phyloP scores from a whole-genome alignment of 306 rosid genomes.

The Alnus glutinosa region DNA sequence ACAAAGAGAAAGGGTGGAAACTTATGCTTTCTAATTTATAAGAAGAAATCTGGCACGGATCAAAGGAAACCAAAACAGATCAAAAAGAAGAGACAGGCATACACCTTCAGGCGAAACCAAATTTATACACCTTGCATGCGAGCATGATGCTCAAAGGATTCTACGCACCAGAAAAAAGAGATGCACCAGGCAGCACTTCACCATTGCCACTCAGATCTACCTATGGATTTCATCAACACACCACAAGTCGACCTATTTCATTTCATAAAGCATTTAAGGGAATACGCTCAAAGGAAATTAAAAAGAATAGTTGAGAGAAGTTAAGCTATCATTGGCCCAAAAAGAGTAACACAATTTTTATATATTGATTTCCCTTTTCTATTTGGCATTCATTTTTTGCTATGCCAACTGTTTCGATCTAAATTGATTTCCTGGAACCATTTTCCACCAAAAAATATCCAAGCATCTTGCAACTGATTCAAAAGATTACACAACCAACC shows the following conservation, averaged over 20 bases:
- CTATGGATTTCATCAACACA: neutral
- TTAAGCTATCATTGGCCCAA: neutral
- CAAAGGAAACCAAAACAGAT: neutral
- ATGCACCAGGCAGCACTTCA: neutral
- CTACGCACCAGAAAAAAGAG: neutral
- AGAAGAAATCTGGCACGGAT: neutral
- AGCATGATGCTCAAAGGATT: constrained; percentile 1
- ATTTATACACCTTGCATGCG: neutral
- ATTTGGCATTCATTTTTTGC: neutral
- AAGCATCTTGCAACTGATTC: neutral
- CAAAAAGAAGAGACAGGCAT: no score
- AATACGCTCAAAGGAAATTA: neutral
- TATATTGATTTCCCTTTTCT: neutral
- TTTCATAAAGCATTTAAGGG: neutral
- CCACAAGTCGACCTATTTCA: neutral
- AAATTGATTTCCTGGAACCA: neutral
- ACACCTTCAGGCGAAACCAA: no score
- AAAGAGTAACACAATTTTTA: neutral
- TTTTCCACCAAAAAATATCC: neutral
- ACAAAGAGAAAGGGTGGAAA: neutral
- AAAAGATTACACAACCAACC: neutral
- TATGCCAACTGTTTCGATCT: neutral
- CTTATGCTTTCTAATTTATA: neutral
- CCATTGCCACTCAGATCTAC: neutral
- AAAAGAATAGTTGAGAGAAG: neutral